Evolutionary conservation across 2,329 filamentous ascomycete species (phyloP), one percentile per base, ranked within the genome.

Genomic region (Cyphellophora europaea): DNA sequence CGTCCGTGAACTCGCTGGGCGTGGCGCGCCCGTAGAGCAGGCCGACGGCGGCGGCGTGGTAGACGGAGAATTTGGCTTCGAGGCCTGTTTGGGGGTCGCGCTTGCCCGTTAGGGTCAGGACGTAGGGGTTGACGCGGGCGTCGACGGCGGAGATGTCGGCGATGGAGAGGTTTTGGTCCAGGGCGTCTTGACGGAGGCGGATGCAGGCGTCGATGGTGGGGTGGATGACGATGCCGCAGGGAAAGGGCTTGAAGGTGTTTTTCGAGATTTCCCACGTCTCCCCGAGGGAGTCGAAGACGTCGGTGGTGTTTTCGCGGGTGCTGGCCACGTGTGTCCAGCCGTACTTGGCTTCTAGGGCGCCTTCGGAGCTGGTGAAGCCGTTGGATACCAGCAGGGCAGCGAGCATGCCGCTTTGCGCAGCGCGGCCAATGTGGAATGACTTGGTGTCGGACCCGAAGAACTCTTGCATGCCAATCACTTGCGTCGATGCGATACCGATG

Each of bases 391-490:
- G 48, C 4, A 66, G 31, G 3, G 59, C 61, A 27, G 67, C 62
- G 18, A 71, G 43, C 16, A 74, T 53, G 0, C 70, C 71, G 35
- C 61, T 65, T 46, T 72, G 66, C 1, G 70, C 67, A 6, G 69
- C 67, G 2, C 69, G 63, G 0, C 69, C 70, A 2, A 66, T 56
- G 48, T 74, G 69, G 43, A 74, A 72, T 2, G 66, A 65, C 47
- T 74, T 74, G 6, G 67, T 71, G 48, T 74, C 65, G 8, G 63
- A 65, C 8, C 71, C 71, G 39, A 74, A 74, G 59, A 70, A 67
- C 40, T 69, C 69, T 15, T 69, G 58, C 40, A 73, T 57, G 0
- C 71, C 70, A 3, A 65, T 60, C 2, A 72, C 69, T 48, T 73
- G 69, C 3, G 66, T 69, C 1, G 67, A 60, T 2, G 70, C 69